Conservation (phyloP, 2,329 filamentous ascomycete genomes). For the Fusarium mexicanum region DNA sequence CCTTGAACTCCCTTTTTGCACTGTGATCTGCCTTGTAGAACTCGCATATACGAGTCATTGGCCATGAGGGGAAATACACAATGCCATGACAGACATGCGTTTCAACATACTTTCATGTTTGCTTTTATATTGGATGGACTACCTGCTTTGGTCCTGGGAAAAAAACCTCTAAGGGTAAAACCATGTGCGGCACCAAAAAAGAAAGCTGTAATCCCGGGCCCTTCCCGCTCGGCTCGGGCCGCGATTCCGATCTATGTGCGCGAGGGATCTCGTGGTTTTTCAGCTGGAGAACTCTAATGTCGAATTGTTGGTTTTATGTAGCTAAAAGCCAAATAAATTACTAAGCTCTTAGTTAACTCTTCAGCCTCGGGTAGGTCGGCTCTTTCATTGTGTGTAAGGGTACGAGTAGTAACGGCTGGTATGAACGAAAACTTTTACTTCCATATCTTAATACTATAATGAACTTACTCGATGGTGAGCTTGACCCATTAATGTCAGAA, state of each 20-base stretch:
- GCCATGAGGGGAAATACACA: background rate
- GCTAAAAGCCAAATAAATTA: background rate
- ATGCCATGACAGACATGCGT: background rate
- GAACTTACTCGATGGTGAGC: background rate
- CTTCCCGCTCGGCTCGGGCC: conserved; percentile 53
- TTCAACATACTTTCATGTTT: background rate
- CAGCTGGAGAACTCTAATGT: background rate
- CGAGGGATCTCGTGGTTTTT: background rate
- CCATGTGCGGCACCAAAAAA: background rate
- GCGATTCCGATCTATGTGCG: conserved; percentile 53
- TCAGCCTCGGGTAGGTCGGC: background rate
- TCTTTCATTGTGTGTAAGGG: background rate
- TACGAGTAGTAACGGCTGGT: background rate
- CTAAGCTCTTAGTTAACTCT: background rate
- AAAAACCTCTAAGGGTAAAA: background rate
- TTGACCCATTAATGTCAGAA: background rate
- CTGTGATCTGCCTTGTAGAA: too few species aligned
- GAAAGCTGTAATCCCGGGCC: conserved; percentile 6
- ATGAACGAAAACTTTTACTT: background rate
- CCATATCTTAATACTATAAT: background rate
- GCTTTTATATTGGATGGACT: background rate
- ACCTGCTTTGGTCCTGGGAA: background rate
- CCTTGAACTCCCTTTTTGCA: too few species aligned
- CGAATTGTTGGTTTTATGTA: background rate
- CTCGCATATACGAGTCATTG: too few species aligned